A percentile compares a stretch with the other conserved stretches of the same genome.
phyloP scores from a whole-genome alignment of 495 filamentous ascomycete species.

The Podospora conica region DNA sequence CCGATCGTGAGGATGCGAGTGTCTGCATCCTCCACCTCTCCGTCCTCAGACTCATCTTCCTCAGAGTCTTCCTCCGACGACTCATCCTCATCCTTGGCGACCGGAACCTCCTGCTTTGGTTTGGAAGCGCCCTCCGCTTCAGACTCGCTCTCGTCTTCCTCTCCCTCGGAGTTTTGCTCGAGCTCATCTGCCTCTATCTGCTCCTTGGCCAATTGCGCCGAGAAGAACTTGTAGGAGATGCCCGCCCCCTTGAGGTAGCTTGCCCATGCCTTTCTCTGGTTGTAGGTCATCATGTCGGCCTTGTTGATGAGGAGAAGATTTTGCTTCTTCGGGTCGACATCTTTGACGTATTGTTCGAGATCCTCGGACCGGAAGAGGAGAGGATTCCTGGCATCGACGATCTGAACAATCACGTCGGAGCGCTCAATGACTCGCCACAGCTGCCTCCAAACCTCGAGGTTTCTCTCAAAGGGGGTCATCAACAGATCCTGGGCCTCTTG shows the following conservation, averaged over 20 bases:
- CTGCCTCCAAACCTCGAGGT: conserved; percentile 97
- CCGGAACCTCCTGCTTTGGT: conserved; percentile 10
- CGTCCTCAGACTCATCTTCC: conserved; percentile 20
- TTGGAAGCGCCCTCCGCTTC: conserved; percentile 37
- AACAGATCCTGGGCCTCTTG: conserved; percentile 89
- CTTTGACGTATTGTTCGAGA: conserved; percentile 88
- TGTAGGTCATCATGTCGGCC: conserved; percentile 95
- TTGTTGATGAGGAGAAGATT: conserved; percentile 97
- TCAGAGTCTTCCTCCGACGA: conserved; percentile 25
- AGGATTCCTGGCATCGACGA: conserved; percentile 95
- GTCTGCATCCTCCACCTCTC: conserved; percentile 45
- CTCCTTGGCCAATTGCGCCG: conserved; percentile 80
- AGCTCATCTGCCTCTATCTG: conserved; percentile 42
- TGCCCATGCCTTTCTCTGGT: conserved; percentile 82
- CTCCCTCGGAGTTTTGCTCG: conserved; percentile 14
- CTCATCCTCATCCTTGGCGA: conserved; percentile 15
- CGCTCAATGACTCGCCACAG: conserved; percentile 98
- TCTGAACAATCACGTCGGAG: conserved; percentile 93
- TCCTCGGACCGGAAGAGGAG: conserved; percentile 92
- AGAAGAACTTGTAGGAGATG: conserved; percentile 93
- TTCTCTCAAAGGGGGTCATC: conserved; percentile 98
- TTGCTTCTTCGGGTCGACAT: conserved; percentile 79
- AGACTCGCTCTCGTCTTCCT: conserved; percentile 34
- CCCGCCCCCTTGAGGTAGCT: conserved; percentile 74
- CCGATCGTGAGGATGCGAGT: conserved; percentile 85